phyloP scores from a whole-genome alignment of 83 land plant genomes.

The Larix sibirica region DNA sequence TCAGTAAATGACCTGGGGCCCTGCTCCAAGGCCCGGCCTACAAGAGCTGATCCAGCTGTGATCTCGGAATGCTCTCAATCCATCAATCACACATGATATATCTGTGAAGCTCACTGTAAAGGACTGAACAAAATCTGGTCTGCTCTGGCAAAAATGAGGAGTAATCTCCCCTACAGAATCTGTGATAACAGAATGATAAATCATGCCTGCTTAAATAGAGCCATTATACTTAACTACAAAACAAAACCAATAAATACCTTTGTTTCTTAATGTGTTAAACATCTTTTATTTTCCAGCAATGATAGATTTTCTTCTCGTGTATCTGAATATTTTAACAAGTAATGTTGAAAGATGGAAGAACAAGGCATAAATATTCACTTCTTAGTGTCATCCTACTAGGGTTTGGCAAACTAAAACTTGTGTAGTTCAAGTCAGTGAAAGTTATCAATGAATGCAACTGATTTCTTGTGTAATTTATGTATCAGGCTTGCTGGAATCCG shows the following conservation, averaged over 20 bases:
- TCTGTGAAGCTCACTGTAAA: too few species aligned
- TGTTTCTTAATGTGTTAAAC: too few species aligned
- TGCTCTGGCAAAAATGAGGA: too few species aligned
- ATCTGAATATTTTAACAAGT: neutral
- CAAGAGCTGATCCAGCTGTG: too few species aligned
- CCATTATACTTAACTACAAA: neutral
- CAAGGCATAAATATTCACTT: neutral
- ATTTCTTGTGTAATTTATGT: neutral
- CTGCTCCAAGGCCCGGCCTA: too few species aligned
- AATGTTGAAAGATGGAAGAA: neutral
- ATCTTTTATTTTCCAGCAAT: neutral
- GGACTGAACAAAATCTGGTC: too few species aligned
- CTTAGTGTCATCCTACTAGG: neutral
- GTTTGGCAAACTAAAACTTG: neutral
- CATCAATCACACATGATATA: too few species aligned
- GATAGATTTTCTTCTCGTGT: neutral
- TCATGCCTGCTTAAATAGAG: neutral
- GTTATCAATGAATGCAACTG: neutral
- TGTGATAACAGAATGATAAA: neutral
- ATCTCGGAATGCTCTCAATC: too few species aligned
- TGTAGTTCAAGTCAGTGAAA: neutral
- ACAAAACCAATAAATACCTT: neutral
- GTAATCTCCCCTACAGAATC: too few species aligned
- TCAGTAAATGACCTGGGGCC: too few species aligned
- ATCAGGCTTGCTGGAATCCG: constrained; percentile 54